Evolutionary conservation across 352 stramenopile genomes (phyloP).

Genomic region (Globisporangium abappressorium): DNA sequence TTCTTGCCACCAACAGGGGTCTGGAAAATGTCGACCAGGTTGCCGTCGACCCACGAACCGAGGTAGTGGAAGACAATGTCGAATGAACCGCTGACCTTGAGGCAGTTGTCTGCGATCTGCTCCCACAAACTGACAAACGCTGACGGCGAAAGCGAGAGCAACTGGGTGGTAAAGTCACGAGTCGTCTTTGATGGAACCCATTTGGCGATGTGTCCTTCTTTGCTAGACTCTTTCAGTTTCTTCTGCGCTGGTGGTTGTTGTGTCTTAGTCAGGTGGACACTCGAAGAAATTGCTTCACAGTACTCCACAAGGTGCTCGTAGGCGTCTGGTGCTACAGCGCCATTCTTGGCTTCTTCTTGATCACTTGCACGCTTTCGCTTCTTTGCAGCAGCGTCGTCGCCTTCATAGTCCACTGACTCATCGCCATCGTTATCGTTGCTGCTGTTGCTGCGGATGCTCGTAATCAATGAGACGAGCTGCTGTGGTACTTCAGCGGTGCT

Average conservation of each 20-base stretch:
- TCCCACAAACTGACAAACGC: constrained; percentile 34
- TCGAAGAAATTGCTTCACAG: constrained; percentile 18
- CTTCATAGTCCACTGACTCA: background rate
- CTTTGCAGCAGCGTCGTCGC: constrained; percentile 5
- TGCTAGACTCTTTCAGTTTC: constrained; percentile 10
- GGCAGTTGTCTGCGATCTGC: constrained; percentile 34
- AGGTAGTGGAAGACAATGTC: constrained; percentile 50
- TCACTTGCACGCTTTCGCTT: constrained; percentile 19
- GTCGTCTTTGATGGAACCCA: constrained; percentile 10
- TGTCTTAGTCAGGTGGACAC: background rate
- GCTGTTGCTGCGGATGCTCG: constrained; percentile 13
- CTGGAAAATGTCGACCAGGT: constrained; percentile 28
- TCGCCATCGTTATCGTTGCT: background rate
- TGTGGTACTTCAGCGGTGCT: constrained; percentile 28
- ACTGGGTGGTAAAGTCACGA: constrained; percentile 12
- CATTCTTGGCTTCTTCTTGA: background rate
- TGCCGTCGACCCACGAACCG: constrained; percentile 34
- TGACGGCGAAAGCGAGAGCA: constrained; percentile 21
- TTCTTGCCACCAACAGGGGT: constrained; percentile 1
- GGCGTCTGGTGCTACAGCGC: constrained; percentile 19
- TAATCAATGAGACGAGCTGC: constrained; percentile 41
- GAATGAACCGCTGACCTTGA: constrained; percentile 28
- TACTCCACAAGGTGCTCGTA: constrained; percentile 36
- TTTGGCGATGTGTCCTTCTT: background rate
- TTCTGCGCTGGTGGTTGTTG: background rate